phyloP scores from a whole-genome alignment of 208 protist species.

The Strigomonas culicis region DNA sequence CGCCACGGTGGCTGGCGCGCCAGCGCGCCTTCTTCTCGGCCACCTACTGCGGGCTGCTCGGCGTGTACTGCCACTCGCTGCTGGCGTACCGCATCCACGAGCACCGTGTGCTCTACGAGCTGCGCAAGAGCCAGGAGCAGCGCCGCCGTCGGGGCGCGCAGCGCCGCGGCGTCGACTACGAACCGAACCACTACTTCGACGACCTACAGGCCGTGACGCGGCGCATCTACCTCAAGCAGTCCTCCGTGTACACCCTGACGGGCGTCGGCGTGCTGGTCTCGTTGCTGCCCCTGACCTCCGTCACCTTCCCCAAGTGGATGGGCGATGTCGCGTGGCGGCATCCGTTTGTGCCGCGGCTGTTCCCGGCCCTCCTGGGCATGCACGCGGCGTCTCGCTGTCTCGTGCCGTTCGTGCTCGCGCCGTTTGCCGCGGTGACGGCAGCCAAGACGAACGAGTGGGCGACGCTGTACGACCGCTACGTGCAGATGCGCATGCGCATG shows the following conservation, averaged over 20 bases:
- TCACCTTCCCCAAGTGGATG: slow-evolving; percentile 87
- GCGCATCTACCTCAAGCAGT: slow-evolving; percentile 69
- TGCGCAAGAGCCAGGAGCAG: slow-evolving; percentile 68
- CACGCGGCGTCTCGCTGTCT: slow-evolving; percentile 76
- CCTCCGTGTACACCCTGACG: slow-evolving; percentile 51
- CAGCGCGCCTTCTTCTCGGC: slow-evolving; percentile 80
- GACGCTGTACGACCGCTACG: slow-evolving; percentile 80
- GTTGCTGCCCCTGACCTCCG: slow-evolving; percentile 58
- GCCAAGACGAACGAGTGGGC: slow-evolving; percentile 45
- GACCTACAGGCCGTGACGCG: slow-evolving; percentile 72
- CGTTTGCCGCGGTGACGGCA: slow-evolving; percentile 63
- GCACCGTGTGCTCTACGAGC: slow-evolving; percentile 77
- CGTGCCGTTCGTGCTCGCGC: slow-evolving; percentile 80
- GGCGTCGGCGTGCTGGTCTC: slow-evolving; percentile 46
- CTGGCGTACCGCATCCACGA: slow-evolving; percentile 77
- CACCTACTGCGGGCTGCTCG: slow-evolving; percentile 57
- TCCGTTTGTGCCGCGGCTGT: slow-evolving; percentile 80
- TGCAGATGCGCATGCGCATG: slow-evolving; percentile 65
- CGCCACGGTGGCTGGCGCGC: slow-evolving; percentile 68
- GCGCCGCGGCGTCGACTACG: slow-evolving; percentile 51
- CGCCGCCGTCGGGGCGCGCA: slow-evolving; percentile 66
- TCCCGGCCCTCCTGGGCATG: slow-evolving; percentile 79
- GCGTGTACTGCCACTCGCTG: slow-evolving; percentile 60
- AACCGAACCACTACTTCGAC: slow-evolving; percentile 71
- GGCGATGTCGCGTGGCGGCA: slow-evolving; percentile 84